These are phyloP conservation scores for Pleurotus salmoneostramineus DNA, from an alignment of 768 basidiomycete species.

Conservation along the genomic window DNA sequence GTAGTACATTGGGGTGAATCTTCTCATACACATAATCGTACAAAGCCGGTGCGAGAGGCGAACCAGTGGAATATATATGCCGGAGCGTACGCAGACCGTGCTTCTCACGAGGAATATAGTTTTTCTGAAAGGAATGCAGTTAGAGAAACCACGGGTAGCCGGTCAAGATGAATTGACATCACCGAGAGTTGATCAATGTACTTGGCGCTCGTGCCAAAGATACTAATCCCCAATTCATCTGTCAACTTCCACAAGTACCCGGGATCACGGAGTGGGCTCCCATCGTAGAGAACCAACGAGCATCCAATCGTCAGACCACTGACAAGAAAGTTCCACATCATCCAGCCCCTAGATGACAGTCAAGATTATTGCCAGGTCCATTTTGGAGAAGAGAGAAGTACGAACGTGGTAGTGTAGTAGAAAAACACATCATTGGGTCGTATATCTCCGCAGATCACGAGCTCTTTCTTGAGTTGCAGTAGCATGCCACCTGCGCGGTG, in stretches of 20 bases:
- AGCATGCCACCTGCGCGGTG: slow-evolving; percentile 80
- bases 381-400: slow-evolving; percentile 9
- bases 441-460: slow-evolving; percentile 65
- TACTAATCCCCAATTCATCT: slow-evolving; percentile 65
- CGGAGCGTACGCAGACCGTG: slow-evolving; percentile 56
- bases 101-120: slow-evolving; percentile 61
- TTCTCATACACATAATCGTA: slow-evolving; percentile 76
- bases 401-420: slow-evolving; percentile 79
- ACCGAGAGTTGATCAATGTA: slow-evolving; percentile 79
- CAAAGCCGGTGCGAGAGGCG: slow-evolving; percentile 62
- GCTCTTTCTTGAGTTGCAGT: slow-evolving; percentile 68
- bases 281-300: slow-evolving; percentile 76
- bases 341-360: slow-evolving; percentile 60
- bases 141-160: slow-evolving; percentile 6
- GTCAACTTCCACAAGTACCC: slow-evolving; percentile 65
- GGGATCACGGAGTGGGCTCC: slow-evolving; percentile 70
- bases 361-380: neutral
- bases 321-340: slow-evolving; percentile 90
- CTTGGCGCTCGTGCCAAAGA: slow-evolving; percentile 83
- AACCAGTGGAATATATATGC: slow-evolving; percentile 80
- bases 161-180: slow-evolving; percentile 14
- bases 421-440: slow-evolving; percentile 69
- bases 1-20: slow-evolving; percentile 57
- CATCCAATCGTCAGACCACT: slow-evolving; percentile 62
- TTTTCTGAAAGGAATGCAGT: slow-evolving; percentile 41